These are phyloP conservation scores for Cinnamomum chago DNA, from an alignment of 164 flowering plant species.

Conservation along the genomic window DNA sequence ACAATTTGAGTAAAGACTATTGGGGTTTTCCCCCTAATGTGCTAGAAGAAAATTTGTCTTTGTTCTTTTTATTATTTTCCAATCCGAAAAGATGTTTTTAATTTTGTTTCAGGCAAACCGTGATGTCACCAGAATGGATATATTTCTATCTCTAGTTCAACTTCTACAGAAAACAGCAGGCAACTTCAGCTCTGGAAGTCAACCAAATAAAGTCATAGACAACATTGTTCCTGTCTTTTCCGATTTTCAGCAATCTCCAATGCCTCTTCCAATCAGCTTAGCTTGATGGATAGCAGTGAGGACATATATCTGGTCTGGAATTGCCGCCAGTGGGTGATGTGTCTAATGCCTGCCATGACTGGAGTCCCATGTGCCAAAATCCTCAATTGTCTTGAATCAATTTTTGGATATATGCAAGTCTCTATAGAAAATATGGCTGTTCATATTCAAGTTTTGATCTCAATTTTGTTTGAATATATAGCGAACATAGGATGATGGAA, in stretches of 20 bases:
- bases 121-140: conserved; percentile 60
- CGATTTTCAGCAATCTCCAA: conserved; percentile 16
- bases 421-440: background rate
- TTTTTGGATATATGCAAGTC: background rate
- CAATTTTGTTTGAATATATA: background rate
- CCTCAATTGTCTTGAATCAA: background rate
- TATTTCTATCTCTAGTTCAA: conserved; percentile 62
- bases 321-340: conserved; percentile 20
- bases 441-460: background rate
- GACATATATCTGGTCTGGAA: conserved; percentile 9
- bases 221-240: conserved; percentile 25
- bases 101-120: conserved; percentile 48
- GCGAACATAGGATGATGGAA: background rate
- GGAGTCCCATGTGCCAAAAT: background rate
- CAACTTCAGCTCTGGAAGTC: conserved; percentile 22
- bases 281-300: conserved; percentile 23
- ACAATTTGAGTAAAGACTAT: no score
- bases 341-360: background rate
- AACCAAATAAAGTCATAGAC: conserved; percentile 19
- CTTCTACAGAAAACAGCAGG: conserved; percentile 48
- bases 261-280: conserved; percentile 35
- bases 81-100: background rate
- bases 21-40: no score
- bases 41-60: no score
- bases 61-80: no score